phyloP scores from a whole-genome alignment of 2,329 filamentous ascomycete genomes.

The Aspergillus alliaceus region DNA sequence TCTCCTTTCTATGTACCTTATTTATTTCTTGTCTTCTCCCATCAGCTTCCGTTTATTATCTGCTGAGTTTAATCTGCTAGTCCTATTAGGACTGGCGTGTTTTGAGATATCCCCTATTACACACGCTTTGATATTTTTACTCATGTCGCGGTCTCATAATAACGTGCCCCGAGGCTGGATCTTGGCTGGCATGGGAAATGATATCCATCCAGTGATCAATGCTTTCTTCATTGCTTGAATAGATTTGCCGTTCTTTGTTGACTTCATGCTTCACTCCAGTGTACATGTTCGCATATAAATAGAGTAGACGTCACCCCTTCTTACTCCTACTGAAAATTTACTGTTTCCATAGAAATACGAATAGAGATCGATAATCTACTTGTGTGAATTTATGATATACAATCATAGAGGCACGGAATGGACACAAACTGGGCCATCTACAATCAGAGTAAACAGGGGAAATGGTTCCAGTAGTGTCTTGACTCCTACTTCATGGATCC shows the following conservation, averaged over 20 bases:
- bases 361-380: too few species aligned
- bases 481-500: too few species aligned
- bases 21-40: background rate
- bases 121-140: background rate
- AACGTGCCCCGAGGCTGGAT: constrained; percentile 11
- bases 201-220: constrained; percentile 6
- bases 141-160: background rate
- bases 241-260: constrained; percentile 8
- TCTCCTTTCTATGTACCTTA: constrained; percentile 15
- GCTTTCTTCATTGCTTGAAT: constrained; percentile 9
- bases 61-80: background rate
- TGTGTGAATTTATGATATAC: background rate
- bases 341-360: background rate
- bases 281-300: background rate
- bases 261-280: background rate
- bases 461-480: too few species aligned
- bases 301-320: background rate
- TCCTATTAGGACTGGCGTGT: background rate
- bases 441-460: too few species aligned
- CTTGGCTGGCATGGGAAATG: constrained; percentile 8
- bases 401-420: too few species aligned
- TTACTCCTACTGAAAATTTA: background rate
- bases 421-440: too few species aligned
- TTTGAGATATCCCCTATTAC: constrained; percentile 1
- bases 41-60: constrained; percentile 3